Evolutionary conservation across 169 alveolate genomes (phyloP), one percentile per base, ranked within the genome.

Genomic region (Babesia caballi): DNA sequence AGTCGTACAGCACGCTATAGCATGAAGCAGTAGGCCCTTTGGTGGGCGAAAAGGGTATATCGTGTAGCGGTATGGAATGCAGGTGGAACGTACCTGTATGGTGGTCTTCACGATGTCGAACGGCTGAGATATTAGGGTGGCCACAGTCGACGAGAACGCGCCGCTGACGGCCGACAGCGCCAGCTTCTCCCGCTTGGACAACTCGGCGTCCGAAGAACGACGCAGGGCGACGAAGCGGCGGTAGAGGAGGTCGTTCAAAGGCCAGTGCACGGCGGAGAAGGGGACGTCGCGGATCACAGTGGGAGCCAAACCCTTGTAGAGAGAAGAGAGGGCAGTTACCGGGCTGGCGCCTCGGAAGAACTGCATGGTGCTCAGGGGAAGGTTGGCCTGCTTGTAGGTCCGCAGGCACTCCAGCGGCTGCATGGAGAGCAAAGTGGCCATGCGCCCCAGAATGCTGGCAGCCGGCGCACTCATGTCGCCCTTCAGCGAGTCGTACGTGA

Each of bases 191-290:
- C 0, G 28, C 21, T 25, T 70, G 6, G 66, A 23, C 28, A 60
- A 7, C n/a, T 49, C 38, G 15, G 27, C 9, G 0, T 44, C 70
- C 36, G 66, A 19, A 14, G 14, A 4, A 8, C 35, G 36, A 15
- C 35, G 5, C 23, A 38, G 36, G 21, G 38, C 35, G 27, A 33
- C 25, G 11, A 68, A 51, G 6, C 35, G 63, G 32, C 72, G 61
- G 49, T 67, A 78, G 17, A 66, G 25, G 21, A 70, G 47, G 50
- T 81, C 88, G 28, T 81, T 70, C 46, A 69, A 27, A 0, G 88
- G 88, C 88, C 88, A 81, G 66, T 81, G 84, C 4, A 81, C 40
- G 2, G 83, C 66, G n/a, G 88, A 81, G 63, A 70, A 81, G 5
- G 88, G 88, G 28, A 81, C 67, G 56, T 81, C 88, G 15, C 88